phyloP scores from a whole-genome alignment of 2,329 filamentous ascomycete species.

The Spiromastix sp. region DNA sequence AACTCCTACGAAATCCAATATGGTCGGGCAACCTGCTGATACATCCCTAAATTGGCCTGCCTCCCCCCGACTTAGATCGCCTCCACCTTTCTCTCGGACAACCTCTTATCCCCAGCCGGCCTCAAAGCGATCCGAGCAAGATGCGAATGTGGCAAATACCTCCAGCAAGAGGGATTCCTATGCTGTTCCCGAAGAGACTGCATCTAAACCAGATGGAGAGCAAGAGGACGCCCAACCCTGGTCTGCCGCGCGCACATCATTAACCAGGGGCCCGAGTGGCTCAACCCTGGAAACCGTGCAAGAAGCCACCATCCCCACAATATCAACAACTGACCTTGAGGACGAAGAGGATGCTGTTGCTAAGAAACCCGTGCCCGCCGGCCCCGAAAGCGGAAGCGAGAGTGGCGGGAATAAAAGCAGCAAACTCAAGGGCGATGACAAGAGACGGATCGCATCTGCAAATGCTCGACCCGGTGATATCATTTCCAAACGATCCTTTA shows the following conservation, averaged over 20 bases:
- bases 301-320: conserved; percentile 70
- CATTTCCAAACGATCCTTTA: conserved; percentile 56
- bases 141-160: conserved; percentile 40
- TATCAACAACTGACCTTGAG: conserved; percentile 40
- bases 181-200: conserved; percentile 21
- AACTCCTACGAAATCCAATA: conserved; percentile 52
- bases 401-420: conserved; percentile 35
- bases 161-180: conserved; percentile 40
- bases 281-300: conserved; percentile 79
- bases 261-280: conserved; percentile 49
- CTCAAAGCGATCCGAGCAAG: conserved; percentile 36
- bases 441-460: conserved; percentile 26
- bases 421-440: conserved; percentile 22
- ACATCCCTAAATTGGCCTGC: conserved; percentile 60
- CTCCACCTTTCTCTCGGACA: conserved; percentile 41
- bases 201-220: conserved; percentile 8
- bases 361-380: conserved; percentile 35
- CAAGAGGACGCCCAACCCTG: conserved; percentile 11
- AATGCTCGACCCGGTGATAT: conserved; percentile 41
- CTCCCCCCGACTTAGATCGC: conserved; percentile 43
- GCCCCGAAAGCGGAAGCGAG: conserved; percentile 53
- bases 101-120: conserved; percentile 25
- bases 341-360: conserved; percentile 37
- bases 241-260: conserved; percentile 38
- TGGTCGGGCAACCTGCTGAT: conserved; percentile 19